Conservation (phyloP, 176 grass and related monocot species). For the Dendrocalamus sinicus region DNA sequence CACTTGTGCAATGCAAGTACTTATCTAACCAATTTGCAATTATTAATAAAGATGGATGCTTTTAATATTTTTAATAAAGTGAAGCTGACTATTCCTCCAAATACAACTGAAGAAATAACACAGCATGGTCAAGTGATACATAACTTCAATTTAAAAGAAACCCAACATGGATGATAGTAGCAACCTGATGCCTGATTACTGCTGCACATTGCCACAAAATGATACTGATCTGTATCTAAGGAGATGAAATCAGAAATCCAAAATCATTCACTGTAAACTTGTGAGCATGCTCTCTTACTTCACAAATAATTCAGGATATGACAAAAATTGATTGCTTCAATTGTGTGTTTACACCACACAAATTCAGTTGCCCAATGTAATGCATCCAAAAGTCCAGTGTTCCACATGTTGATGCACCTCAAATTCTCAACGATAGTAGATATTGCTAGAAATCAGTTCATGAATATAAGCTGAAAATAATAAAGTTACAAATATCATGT, state of each 20-base stretch:
- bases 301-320: neutral
- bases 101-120: neutral
- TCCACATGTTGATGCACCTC: neutral
- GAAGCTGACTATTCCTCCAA: neutral
- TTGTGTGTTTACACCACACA: neutral
- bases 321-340: neutral
- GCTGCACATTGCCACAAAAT: neutral
- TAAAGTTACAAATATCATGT: neutral
- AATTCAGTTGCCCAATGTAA: neutral
- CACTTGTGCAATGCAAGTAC: conserved; percentile 16
- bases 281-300: neutral
- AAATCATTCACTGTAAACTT: conserved; percentile 7
- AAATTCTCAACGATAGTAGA: neutral
- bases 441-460: neutral
- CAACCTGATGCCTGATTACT: neutral
- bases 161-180: neutral
- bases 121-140: neutral
- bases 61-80: conserved; percentile 20
- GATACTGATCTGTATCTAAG: neutral
- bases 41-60: neutral
- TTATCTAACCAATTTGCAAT: neutral
- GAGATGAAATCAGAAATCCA: neutral
- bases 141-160: neutral
- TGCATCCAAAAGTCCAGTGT: neutral
- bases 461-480: conserved; percentile 2